These are phyloP conservation scores for Sporothrix phasma DNA, from an alignment of 2,329 filamentous ascomycete genomes.

Conservation along the genomic window DNA sequence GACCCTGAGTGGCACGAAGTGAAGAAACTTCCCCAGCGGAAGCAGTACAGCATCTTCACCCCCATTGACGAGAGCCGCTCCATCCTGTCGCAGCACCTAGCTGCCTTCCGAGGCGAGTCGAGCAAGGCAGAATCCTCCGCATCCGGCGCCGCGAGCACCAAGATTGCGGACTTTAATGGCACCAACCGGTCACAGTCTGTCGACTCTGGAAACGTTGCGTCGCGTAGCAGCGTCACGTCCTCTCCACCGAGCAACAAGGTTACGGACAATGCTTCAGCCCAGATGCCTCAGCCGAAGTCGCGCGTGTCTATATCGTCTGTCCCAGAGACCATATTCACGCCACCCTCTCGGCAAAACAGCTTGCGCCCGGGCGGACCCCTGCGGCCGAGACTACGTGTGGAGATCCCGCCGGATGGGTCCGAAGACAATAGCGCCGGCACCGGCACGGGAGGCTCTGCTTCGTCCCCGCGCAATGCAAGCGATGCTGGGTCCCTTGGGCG, in stretches of 20 bases:
- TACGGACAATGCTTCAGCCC: conserved; percentile 39
- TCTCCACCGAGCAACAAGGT: conserved; percentile 47
- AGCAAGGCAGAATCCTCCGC: conserved; percentile 29
- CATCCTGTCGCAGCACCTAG: conserved; percentile 74
- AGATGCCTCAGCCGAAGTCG: conserved; percentile 30
- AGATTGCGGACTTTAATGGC: conserved; percentile 1
- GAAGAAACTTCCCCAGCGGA: conserved; percentile 61
- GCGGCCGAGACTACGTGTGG: conserved; percentile 78
- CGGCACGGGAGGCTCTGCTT: conserved; percentile 61
- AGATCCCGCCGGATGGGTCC: conserved; percentile 86
- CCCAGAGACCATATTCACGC: conserved; percentile 54
- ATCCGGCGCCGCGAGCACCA: conserved; percentile 1
- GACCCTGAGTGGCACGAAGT: conserved; percentile 34
- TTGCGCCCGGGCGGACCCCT: conserved; percentile 53
- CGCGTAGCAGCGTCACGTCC: conserved; percentile 27
- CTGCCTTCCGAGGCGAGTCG: conserved; percentile 51
- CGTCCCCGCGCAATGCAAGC: conserved; percentile 46
- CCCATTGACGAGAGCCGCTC: conserved; percentile 91
- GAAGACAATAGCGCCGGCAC: conserved; percentile 59
- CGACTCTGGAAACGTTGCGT: conserved; percentile 36
- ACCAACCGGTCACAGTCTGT: conserved; percentile 51
- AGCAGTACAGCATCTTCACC: conserved; percentile 90
- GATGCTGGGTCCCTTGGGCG: conserved; percentile 45
- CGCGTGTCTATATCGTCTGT: conserved; percentile 50
- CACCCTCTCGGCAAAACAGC: conserved; percentile 71